Base-by-base conservation (phyloP, 2,329 filamentous ascomycete genomes). In the Aquanectria penicillioides region DNA sequence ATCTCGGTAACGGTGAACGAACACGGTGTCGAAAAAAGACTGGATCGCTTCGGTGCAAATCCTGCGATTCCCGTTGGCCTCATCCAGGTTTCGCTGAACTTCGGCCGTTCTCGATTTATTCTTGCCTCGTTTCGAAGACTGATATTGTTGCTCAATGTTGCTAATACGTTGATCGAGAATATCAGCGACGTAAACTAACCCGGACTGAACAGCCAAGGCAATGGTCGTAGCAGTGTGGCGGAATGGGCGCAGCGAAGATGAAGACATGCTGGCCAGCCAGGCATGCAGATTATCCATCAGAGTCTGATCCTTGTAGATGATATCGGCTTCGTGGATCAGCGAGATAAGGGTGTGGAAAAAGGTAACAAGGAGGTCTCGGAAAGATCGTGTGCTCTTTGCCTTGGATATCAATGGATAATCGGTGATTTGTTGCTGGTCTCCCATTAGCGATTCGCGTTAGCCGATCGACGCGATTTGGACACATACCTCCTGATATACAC, bases 1-100 rank as follows among this genome's bases (percentile, higher is more conserved):
- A 73, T 99, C 95, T 61, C 95, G 91, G 75, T 98, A 99, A 43
- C 95, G 89, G 76, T 99, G 94, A 25, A 97, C 90, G 73, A 97
- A 99, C 41, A 98, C 89, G 2, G 92, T 91, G 67, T 97, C 91
- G 71, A 98, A 97, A 69, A 93, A 92, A 65, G 96, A 93, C 65
- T 89, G 89, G 57, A 98, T 88, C 59, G 89, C 83, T 25, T 85
- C 84, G 63, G 92, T 89, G 50, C 93, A 86, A 11, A 84, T 80
- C 58, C 92, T 88, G 28, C 92, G 84, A 71, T 88, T 89, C 61
- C 86, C 80, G 63, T 89, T 88, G 29, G 89, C 88, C 64, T 93
- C 86, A 37, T 89, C 83, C 33, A 94, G 82, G 53, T 87, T 90
- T 36, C 86, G 82, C 71, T 96, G 87, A 20, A 95, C 87, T 11